Evolutionary conservation across 2,329 filamentous ascomycete species (phyloP).

Genomic region (Hortaea sp.): DNA sequence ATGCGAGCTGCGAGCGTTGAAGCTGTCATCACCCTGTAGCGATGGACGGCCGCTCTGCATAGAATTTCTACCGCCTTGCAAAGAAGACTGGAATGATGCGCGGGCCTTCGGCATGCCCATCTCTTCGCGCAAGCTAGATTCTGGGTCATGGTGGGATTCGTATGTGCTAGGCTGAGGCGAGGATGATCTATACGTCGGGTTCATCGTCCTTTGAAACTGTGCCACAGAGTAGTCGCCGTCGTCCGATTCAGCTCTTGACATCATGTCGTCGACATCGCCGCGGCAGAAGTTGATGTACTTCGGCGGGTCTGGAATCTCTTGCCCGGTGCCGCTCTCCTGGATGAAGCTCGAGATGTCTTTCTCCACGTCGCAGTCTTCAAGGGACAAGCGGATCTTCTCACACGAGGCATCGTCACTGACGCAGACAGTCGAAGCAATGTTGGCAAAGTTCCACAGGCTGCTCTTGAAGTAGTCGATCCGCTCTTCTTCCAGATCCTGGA

Average conservation of each 20-base stretch:
- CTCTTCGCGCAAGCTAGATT: conserved; percentile 61
- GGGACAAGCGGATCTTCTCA: conserved; percentile 85
- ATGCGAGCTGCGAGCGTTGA: conserved; percentile 13
- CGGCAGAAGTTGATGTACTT: conserved; percentile 99
- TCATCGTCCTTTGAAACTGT: conserved; percentile 90
- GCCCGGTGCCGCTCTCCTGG: conserved; percentile 76
- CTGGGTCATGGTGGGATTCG: conserved; percentile 82
- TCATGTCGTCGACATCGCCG: conserved; percentile 68
- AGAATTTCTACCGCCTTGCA: neutral
- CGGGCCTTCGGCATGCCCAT: conserved; percentile 44
- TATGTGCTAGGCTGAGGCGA: conserved; percentile 91
- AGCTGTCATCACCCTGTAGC: conserved; percentile 21
- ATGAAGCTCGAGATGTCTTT: conserved; percentile 90
- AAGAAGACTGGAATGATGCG: conserved; percentile 8
- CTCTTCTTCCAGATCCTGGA: conserved; percentile 97
- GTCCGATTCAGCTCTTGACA: conserved; percentile 66
- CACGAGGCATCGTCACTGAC: conserved; percentile 92
- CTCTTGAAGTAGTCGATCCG: conserved; percentile 94
- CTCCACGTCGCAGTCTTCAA: conserved; percentile 94
- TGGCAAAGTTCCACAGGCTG: conserved; percentile 95
- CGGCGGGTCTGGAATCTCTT: conserved; percentile 93
- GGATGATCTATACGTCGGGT: conserved; percentile 89
- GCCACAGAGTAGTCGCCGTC: conserved; percentile 89
- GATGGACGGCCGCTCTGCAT: neutral
- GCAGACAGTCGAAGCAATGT: conserved; percentile 92